Evolutionary conservation across 306 rosid genomes (phyloP).

Genomic region (Acacia acuminata): DNA sequence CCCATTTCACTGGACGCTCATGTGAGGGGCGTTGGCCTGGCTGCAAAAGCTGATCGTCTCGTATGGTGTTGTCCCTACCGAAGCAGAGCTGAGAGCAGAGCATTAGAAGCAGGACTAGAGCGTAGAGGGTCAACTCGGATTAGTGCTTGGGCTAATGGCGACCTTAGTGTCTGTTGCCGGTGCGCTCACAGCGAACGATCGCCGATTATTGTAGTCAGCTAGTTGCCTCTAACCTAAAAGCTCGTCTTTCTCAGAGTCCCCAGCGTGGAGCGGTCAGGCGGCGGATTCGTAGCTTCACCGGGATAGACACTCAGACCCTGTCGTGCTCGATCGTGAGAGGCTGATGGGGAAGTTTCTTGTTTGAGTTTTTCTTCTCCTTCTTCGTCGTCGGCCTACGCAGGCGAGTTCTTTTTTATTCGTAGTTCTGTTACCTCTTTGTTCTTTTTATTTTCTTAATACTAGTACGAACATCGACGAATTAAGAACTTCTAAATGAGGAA

Average conservation of each 20-base stretch:
- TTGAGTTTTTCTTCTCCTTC: not conserved
- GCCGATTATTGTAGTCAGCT: not conserved
- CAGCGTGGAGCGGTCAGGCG: not conserved
- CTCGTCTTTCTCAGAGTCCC: not conserved
- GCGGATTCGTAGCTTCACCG: not conserved
- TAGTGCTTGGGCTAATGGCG: conserved; percentile 44
- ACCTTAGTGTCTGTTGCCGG: conserved; percentile 48
- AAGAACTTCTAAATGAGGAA: not conserved
- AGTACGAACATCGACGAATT: not conserved
- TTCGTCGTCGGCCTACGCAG: not conserved
- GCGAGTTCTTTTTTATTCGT: not conserved
- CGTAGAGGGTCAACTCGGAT: conserved; percentile 14
- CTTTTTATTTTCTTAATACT: too few species aligned
- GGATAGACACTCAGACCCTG: not conserved
- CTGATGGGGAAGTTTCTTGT: not conserved
- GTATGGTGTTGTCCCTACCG: too few species aligned
- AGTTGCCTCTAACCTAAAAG: not conserved
- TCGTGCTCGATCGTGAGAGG: not conserved
- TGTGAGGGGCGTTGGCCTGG: too few species aligned
- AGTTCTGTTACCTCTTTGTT: not conserved
- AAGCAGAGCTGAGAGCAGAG: not conserved
- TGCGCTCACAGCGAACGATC: conserved; percentile 59
- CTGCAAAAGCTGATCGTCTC: too few species aligned
- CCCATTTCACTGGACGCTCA: too few species aligned
- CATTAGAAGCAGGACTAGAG: not conserved